A percentile compares a stretch with the other conserved stretches of the same genome.
These are phyloP conservation scores for Brettanomyces bruxellensis DNA, from an alignment of 805 yeast genomes.

Conservation along the genomic window DNA sequence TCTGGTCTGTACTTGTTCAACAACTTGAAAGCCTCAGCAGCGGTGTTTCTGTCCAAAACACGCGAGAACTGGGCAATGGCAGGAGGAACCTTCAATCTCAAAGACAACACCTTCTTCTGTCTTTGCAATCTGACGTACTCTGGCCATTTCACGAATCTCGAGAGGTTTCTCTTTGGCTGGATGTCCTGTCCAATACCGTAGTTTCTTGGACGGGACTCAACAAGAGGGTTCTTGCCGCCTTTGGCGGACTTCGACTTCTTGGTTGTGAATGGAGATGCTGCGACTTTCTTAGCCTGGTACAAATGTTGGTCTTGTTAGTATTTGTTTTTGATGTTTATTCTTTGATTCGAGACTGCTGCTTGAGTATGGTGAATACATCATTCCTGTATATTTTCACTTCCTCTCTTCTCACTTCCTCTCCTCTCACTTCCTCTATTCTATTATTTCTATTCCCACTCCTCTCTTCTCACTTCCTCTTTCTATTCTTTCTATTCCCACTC, in stretches of 20 bases:
- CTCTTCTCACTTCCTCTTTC: not conserved
- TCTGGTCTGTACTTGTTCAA: constrained; percentile 99
- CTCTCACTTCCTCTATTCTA: no score
- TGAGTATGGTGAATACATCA: no score
- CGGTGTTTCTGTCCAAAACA: constrained; percentile 97
- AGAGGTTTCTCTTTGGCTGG: constrained; percentile 92
- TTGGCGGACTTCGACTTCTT: constrained; percentile 42
- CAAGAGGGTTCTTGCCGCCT: constrained; percentile 66
- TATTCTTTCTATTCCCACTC: not conserved
- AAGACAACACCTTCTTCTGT: constrained; percentile 91
- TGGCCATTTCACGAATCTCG: constrained; percentile 99
- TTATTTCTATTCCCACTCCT: no score
- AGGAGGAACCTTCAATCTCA: constrained; percentile 99
- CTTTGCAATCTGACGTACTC: constrained; percentile 97
- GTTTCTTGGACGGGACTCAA: constrained; percentile 84
- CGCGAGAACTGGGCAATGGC: constrained; percentile 94
- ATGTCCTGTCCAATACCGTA: constrained; percentile 95
- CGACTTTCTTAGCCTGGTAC: constrained; percentile 49
- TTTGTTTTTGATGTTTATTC: no score
- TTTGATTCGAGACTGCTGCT: no score
- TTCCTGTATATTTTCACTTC: no score
- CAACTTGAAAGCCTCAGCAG: constrained; percentile 92
- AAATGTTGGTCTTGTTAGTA: no score
- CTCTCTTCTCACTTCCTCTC: no score
- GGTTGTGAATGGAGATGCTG: constrained; percentile 96